phyloP scores from a whole-genome alignment of 345 rosid species.

The Moricandia arvensis region DNA sequence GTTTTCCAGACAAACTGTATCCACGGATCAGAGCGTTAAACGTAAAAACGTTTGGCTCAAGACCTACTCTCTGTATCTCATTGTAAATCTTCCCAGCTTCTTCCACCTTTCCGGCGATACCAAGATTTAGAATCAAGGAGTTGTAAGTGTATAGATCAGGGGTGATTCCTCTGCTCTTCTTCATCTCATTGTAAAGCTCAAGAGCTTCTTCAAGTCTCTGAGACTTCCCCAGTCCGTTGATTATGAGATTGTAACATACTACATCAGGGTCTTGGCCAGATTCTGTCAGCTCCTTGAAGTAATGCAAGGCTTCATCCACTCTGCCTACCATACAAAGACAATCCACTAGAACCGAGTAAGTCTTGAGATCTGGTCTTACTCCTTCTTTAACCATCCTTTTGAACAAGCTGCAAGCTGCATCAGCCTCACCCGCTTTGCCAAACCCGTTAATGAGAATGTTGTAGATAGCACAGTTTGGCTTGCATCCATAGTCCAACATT shows the following conservation, averaged over 20 bases:
- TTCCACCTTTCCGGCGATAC: conserved; percentile 63
- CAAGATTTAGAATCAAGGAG: conserved; percentile 67
- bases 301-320: conserved; percentile 71
- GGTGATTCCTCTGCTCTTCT: conserved; percentile 43
- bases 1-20: conserved; percentile 64
- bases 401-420: conserved; percentile 61
- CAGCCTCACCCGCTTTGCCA: conserved; percentile 74
- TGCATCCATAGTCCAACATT: conserved; percentile 75
- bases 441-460: conserved; percentile 83
- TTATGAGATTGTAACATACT: conserved; percentile 71
- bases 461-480: conserved; percentile 79
- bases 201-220: conserved; percentile 67
- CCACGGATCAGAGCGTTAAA: conserved; percentile 85
- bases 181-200: conserved; percentile 63
- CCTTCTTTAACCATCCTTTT: conserved; percentile 75
- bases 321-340: conserved; percentile 64
- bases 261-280: conserved; percentile 63
- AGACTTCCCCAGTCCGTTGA: conserved; percentile 74
- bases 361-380: conserved; percentile 83
- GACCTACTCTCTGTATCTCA: conserved; percentile 60
- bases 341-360: conserved; percentile 79
- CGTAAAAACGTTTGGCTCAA: conserved; percentile 79
- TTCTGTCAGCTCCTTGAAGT: conserved; percentile 65
- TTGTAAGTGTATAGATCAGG: conserved; percentile 90
- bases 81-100: conserved; percentile 61